Evolutionary conservation across 179 eudicot species (phyloP).

Genomic region (Camellia oleifera): DNA sequence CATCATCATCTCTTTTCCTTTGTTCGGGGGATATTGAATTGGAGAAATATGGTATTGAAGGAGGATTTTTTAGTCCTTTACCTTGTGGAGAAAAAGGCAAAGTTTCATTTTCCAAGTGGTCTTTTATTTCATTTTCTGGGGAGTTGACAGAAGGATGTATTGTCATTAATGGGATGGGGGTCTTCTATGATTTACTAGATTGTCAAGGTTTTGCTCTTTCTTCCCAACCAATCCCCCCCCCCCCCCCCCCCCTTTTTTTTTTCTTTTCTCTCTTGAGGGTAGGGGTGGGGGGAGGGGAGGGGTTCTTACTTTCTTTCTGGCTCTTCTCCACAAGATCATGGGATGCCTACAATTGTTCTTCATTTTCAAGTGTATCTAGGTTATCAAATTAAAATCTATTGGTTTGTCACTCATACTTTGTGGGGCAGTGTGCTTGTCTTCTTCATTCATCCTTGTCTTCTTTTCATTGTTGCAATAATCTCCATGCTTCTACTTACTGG

Average conservation of each 20-base stretch:
- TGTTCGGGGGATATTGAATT: not conserved
- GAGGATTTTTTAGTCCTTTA: not conserved
- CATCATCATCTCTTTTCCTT: not conserved
- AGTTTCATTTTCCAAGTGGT: constrained; percentile 3
- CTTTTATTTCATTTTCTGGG: not conserved
- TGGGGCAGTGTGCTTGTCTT: not conserved
- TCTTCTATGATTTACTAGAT: not conserved
- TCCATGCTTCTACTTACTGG: not conserved
- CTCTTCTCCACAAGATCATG: not conserved
- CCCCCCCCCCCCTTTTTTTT: not conserved
- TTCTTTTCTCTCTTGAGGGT: not conserved
- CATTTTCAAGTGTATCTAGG: not conserved
- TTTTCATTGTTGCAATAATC: not conserved
- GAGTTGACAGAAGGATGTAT: not conserved
- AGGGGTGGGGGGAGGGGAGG: not conserved
- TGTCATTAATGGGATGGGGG: not conserved
- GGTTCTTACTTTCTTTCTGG: not conserved
- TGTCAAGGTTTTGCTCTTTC: not conserved
- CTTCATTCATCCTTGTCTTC: not conserved
- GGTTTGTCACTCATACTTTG: not conserved
- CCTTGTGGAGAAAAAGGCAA: not conserved
- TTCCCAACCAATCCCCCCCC: too few relatives aligned
- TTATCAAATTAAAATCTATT: not conserved
- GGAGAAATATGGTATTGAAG: not conserved
- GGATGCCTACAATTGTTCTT: not conserved